phyloP scores from a whole-genome alignment of 108 stramenopile species.

The Skeletonema menzelii region DNA sequence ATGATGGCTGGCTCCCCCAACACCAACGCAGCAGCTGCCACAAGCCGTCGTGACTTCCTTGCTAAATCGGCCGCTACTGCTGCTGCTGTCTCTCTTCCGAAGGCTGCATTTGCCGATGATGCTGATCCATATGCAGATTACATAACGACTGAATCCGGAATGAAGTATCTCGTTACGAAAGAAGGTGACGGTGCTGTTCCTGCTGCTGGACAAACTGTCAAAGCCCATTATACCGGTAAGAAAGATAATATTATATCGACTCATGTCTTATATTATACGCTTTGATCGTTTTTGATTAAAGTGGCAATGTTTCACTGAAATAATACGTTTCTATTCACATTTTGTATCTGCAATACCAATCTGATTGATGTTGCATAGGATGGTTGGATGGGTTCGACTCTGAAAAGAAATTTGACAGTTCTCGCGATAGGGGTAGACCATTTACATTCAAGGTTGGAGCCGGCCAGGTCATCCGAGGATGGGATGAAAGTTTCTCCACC shows the following conservation, averaged over 20 bases:
- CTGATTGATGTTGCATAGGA: conserved; percentile 6
- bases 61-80: neutral
- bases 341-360: too few relatives aligned
- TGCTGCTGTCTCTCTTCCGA: conserved; percentile 10
- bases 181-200: conserved; percentile 90
- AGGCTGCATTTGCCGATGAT: conserved; percentile 36
- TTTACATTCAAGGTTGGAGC: conserved; percentile 92
- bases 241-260: too few relatives aligned
- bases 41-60: neutral
- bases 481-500: conserved; percentile 73
- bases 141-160: conserved; percentile 81
- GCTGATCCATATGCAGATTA: conserved; percentile 63
- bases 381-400: conserved; percentile 73
- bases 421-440: conserved; percentile 92
- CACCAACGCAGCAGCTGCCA: neutral
- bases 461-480: conserved; percentile 92
- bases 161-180: conserved; percentile 88
- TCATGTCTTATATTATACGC: too few relatives aligned
- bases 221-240: conserved; percentile 93
- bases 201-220: conserved; percentile 79
- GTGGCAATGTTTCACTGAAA: too few relatives aligned
- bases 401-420: conserved; percentile 90
- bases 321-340: too few relatives aligned
- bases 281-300: too few relatives aligned
- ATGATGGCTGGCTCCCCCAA: neutral